Percentiles rank a stretch among this genome's conserved stretches.
Conservation (phyloP, 106 monocot species). For the Amphibolis antarctica region DNA sequence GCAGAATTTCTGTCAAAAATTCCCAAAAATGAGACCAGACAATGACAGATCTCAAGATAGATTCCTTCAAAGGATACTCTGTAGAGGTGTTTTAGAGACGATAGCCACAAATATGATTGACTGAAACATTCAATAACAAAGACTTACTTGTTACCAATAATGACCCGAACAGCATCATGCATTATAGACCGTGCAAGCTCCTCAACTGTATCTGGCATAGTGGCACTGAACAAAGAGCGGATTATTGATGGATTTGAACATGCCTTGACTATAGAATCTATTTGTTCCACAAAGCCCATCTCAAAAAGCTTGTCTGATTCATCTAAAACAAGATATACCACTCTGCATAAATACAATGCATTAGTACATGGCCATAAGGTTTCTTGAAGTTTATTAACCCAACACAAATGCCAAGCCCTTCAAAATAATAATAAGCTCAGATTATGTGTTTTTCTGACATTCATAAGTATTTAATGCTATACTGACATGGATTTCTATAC, state of each 20-base stretch:
- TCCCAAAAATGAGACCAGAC: neutral
- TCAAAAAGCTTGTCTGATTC: conserved; percentile 98
- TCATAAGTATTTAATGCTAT: too few species aligned
- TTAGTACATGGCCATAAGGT: neutral
- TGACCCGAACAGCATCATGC: conserved; percentile 92
- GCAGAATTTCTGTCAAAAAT: conserved; percentile 66
- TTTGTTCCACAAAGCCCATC: conserved; percentile 85
- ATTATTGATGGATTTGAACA: conserved; percentile 85
- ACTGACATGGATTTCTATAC: too few species aligned
- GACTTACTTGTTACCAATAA: conserved; percentile 82
- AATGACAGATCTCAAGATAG: neutral
- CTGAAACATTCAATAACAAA: neutral
- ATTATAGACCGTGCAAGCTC: conserved; percentile 90
- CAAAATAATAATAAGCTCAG: too few species aligned
- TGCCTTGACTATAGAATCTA: conserved; percentile 79
- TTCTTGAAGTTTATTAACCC: too few species aligned
- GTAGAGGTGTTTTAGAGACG: too few species aligned
- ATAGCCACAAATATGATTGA: neutral
- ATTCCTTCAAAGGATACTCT: too few species aligned
- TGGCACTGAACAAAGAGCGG: conserved; percentile 91
- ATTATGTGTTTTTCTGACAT: too few species aligned
- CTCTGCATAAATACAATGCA: conserved; percentile 39
- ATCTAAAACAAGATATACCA: conserved; percentile 86
- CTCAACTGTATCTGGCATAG: conserved; percentile 90
- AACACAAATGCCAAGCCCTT: too few species aligned